Conservation (phyloP, 2,329 filamentous ascomycete species). For the Aspergillus fumigatus region DNA sequence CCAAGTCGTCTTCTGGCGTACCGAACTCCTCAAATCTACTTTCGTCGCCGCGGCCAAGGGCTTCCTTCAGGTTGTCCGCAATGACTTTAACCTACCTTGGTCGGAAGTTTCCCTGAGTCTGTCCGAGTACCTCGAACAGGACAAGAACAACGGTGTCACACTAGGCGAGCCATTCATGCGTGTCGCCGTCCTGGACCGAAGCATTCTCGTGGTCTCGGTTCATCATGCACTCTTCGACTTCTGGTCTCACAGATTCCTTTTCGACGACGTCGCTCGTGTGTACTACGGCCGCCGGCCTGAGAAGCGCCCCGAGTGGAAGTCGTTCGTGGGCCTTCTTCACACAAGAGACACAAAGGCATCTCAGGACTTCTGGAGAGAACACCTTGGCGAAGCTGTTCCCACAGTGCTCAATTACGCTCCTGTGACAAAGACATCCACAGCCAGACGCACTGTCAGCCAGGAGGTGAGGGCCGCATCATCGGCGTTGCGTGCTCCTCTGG, state of each 20-base stretch:
- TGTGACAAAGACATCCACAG: background rate
- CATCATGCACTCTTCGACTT: constrained; percentile 6
- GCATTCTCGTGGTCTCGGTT: constrained; percentile 1
- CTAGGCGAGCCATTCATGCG: background rate
- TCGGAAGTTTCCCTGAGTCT: background rate
- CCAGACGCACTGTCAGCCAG: too few relatives aligned
- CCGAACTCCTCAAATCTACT: background rate
- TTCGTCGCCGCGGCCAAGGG: background rate
- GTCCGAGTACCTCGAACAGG: background rate
- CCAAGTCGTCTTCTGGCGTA: background rate
- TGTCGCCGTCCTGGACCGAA: background rate
- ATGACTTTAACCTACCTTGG: constrained; percentile 2
- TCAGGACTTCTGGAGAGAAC: constrained; percentile 1
- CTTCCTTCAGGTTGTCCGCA: constrained; percentile 1
- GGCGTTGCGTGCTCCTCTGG: background rate
- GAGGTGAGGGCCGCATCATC: background rate
- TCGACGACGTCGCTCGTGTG: constrained; percentile 3
- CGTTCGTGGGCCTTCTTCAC: background rate
- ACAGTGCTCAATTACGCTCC: constrained; percentile 3
- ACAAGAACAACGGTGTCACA: background rate
- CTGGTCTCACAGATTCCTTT: constrained; percentile 6
- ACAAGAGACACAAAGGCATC: background rate
- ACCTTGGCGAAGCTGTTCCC: background rate
- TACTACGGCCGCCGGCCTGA: background rate
- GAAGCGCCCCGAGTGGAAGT: constrained; percentile 1